These are phyloP conservation scores for Fusarium concolor DNA, from an alignment of 2,329 filamentous ascomycete species.

Conservation along the genomic window DNA sequence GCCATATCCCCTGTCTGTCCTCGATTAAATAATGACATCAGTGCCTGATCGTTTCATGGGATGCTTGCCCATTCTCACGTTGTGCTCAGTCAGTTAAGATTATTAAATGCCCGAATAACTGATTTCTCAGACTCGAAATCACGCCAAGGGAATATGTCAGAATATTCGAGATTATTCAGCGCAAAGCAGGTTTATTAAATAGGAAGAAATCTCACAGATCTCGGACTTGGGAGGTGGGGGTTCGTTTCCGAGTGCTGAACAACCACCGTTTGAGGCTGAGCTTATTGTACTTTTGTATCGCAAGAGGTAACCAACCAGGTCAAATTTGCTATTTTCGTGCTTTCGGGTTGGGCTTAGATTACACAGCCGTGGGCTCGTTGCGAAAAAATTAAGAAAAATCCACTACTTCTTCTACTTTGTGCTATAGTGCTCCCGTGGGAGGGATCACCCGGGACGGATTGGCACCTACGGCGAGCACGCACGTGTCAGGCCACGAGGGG, in stretches of 20 bases:
- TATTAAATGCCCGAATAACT: neutral
- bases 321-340: constrained; percentile 18
- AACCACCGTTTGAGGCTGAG: constrained; percentile 28
- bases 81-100: neutral
- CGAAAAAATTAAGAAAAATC: neutral
- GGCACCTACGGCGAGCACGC: constrained; percentile 44
- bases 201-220: constrained; percentile 7
- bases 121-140: constrained; percentile 10
- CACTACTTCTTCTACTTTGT: constrained; percentile 4
- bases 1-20: constrained; percentile 11
- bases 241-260: constrained; percentile 8
- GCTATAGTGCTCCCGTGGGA: constrained; percentile 13
- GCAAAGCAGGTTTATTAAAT: constrained; percentile 1
- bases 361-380: constrained; percentile 26
- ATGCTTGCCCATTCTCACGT: constrained; percentile 7
- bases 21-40: constrained; percentile 32
- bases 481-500: constrained; percentile 51
- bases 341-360: constrained; percentile 3
- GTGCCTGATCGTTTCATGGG: constrained; percentile 9
- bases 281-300: neutral
- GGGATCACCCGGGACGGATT: constrained; percentile 21
- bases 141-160: neutral
- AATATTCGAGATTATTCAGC: constrained; percentile 32
- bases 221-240: constrained; percentile 15
- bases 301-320: constrained; percentile 32